Evolutionary conservation across 495 filamentous ascomycete species (phyloP).

Genomic region (Amniculicola lignicola): DNA sequence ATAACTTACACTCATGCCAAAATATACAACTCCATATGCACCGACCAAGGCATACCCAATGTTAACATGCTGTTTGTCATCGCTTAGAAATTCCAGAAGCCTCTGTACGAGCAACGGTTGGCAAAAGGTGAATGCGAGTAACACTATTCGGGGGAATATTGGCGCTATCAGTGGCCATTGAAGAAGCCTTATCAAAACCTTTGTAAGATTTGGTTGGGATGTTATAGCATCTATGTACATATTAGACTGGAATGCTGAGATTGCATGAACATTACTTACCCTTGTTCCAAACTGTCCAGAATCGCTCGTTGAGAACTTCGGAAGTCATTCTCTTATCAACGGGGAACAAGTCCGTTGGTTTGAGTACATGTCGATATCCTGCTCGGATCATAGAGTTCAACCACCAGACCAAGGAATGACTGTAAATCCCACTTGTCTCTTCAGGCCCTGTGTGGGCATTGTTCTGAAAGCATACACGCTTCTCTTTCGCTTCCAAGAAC

Average conservation of each 20-base stretch:
- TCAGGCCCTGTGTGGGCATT: neutral
- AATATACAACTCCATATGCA: neutral
- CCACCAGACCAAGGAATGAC: neutral
- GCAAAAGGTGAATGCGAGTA: slow-evolving; percentile 3
- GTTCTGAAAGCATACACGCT: neutral
- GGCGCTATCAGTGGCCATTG: neutral
- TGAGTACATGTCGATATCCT: slow-evolving; percentile 3
- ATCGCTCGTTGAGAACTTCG: neutral
- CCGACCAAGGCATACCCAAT: neutral
- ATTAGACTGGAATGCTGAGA: too few relatives aligned
- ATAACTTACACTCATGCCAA: slow-evolving; percentile 7
- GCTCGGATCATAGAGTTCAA: neutral
- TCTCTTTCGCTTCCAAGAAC: slow-evolving; percentile 1
- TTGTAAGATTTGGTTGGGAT: neutral
- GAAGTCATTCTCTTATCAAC: slow-evolving; percentile 1
- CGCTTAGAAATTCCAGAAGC: neutral
- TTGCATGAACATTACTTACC: neutral
- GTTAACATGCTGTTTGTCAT: neutral
- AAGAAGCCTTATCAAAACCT: neutral
- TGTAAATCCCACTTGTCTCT: neutral
- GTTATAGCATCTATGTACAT: neutral
- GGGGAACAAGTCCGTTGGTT: neutral
- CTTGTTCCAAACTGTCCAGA: neutral
- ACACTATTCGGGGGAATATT: neutral
- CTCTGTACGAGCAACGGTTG: neutral